phyloP scores from a whole-genome alignment of 768 basidiomycete species.

The Kwoniella sp. region DNA sequence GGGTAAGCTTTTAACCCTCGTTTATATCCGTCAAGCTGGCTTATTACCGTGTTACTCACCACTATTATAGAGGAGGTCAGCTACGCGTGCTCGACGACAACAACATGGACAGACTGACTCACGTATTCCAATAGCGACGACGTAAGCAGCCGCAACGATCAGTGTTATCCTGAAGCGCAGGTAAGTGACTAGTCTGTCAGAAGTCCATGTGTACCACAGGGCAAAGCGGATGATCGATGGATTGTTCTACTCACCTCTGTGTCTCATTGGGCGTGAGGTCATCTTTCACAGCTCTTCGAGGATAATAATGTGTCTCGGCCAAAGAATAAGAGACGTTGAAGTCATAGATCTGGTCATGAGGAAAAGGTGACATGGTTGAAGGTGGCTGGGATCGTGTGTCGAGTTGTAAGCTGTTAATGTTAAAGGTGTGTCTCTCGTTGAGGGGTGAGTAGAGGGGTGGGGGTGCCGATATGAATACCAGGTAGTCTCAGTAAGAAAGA shows the following conservation, averaged over 20 bases:
- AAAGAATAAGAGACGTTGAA: too few relatives aligned
- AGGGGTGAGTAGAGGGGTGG: too few relatives aligned
- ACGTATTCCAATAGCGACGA: conserved; percentile 52
- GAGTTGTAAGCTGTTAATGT: too few relatives aligned
- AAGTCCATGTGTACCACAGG: too few relatives aligned
- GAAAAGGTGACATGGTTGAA: neutral
- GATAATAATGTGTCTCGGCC: conserved; percentile 2
- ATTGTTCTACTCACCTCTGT: conserved; percentile 29
- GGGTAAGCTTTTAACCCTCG: neutral
- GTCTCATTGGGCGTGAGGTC: conserved; percentile 36
- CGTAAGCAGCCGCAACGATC: conserved; percentile 52
- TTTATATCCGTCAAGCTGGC: too few relatives aligned
- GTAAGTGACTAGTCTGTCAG: neutral
- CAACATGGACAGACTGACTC: conserved; percentile 7
- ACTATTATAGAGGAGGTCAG: neutral
- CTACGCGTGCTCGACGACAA: neutral
- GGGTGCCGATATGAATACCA: too few relatives aligned
- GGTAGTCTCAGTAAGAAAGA: too few relatives aligned
- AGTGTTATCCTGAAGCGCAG: conserved; percentile 44
- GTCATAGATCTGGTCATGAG: neutral
- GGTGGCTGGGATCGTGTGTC: too few relatives aligned
- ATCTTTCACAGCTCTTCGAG: conserved; percentile 25
- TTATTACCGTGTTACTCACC: too few relatives aligned
- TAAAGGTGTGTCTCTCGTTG: neutral
- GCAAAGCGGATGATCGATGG: too few relatives aligned